Evolutionary conservation across 176 grass and related monocot species (phyloP), one percentile per base, ranked within the genome.

Genomic region (Paspalum vaginatum): DNA sequence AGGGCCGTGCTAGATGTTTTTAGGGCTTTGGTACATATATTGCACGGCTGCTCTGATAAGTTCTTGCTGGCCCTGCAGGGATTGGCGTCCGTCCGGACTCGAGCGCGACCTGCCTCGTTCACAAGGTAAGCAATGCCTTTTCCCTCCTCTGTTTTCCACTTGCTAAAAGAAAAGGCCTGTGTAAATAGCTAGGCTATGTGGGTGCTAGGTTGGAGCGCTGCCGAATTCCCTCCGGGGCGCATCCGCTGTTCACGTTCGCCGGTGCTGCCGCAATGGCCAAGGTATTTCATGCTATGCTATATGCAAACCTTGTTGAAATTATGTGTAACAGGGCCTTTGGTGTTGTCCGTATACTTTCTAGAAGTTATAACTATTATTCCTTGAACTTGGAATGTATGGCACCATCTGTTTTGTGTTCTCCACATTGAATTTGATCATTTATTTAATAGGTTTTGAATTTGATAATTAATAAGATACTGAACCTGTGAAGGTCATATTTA

Each of bases 241-340:
- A 21, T 0, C 47, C 49, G 0, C 11, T 0, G 70, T 74, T n/a
- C n/a, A 72, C 18, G 75, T 43, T 63, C n/a, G 44, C 9, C 44
- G 57, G 4, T 4, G 10, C 37, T 6, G 17, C 24, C 18, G 46
- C 38, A 72, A 27, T 61, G 40, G 53, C 62, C 76, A 74, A 79
- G 87, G 87, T 84, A 84, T 24, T 14, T 46, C 4, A 11, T 38
- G 44, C 20, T 17, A 11, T 38, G 44, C 20, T 17, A 48, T 14
- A 59, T 61, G 2, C 47, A 17, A 2, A 76, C 69, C 27, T 67
- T 39, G 39, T 22, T 48, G 8, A 55, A 32, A 39, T 45, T 41
- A 39, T 79, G 15, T 38, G 25, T 70, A 22, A 2, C 40, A n/a
- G 14, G 14, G 5, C 7, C 4, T 4, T 64, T 18, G 14, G 6